Conservation (phyloP, 768 basidiomycete species). For the Boletus pseudopeckii region DNA sequence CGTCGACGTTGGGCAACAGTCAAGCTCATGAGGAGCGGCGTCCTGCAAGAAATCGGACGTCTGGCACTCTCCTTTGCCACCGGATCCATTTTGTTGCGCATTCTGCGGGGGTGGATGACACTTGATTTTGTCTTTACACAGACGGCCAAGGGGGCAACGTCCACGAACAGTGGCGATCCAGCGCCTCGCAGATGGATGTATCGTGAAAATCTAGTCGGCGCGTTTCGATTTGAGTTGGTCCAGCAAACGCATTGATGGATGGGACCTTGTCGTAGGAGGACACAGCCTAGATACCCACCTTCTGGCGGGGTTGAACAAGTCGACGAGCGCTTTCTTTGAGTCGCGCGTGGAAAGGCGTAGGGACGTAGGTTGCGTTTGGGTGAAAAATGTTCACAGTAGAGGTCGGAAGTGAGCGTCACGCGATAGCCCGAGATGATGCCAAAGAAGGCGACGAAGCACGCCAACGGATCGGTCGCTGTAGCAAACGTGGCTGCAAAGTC, state of each 20-base stretch:
- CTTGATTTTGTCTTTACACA: too few relatives aligned
- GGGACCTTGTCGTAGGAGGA: constrained; percentile 14
- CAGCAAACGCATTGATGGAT: background rate
- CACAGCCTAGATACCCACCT: constrained; percentile 36
- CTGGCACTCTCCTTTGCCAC: too few relatives aligned
- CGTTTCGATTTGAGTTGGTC: background rate
- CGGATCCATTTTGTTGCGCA: too few relatives aligned
- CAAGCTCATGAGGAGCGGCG: too few relatives aligned
- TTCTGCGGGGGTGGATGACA: too few relatives aligned
- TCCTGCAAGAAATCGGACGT: too few relatives aligned
- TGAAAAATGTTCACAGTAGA: constrained; percentile 6
- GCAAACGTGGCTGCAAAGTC: too few relatives aligned
- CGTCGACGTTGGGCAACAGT: too few relatives aligned
- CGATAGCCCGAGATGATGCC: too few relatives aligned
- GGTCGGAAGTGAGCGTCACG: constrained; percentile 44
- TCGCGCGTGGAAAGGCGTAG: background rate
- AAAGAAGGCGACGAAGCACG: background rate
- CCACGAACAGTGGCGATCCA: background rate
- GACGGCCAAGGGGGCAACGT: background rate
- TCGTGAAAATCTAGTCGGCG: background rate
- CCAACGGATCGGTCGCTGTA: too few relatives aligned
- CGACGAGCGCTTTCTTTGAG: background rate
- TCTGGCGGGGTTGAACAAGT: constrained; percentile 29
- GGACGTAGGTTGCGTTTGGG: background rate
- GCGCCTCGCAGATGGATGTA: background rate